A percentile compares a stretch with the other conserved stretches of the same genome.
Conservation (phyloP, 805 yeast genomes). For the Wickerhamiella hasegawae region DNA sequence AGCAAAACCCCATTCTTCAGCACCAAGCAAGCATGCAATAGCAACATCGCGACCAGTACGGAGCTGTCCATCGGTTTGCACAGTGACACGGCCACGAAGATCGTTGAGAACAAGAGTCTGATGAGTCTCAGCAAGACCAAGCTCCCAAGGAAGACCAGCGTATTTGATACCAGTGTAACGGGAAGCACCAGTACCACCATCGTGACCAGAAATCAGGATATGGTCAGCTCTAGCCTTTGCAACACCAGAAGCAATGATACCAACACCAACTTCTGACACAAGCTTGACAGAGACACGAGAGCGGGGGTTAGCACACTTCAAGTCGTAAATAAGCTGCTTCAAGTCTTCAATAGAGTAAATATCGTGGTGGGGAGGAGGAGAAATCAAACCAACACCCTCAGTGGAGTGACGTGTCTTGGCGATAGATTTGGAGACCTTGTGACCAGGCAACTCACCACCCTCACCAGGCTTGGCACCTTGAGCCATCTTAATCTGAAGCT, state of each 20-base stretch:
- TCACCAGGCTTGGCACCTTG: conserved; percentile 99
- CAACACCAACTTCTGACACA: conserved; percentile 97
- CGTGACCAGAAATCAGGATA: conserved; percentile 89
- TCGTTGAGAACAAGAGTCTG: conserved; percentile 93
- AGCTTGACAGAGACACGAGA: conserved; percentile 93
- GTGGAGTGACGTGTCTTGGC: conserved; percentile 96
- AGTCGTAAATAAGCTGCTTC: conserved; percentile 89
- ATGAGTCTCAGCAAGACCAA: conserved; percentile 95
- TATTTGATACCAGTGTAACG: conserved; percentile 93
- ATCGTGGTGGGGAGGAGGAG: conserved; percentile 98
- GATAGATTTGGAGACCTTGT: conserved; percentile 73
- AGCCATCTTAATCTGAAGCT: conserved; percentile 95
- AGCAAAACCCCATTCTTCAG: conserved; percentile 97
- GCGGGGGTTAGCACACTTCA: conserved; percentile 93
- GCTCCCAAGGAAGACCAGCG: conserved; percentile 98
- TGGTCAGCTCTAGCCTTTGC: conserved; percentile 98
- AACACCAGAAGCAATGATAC: conserved; percentile 97
- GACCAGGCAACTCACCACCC: conserved; percentile 97
- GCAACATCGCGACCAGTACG: conserved; percentile 97
- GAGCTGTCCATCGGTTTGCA: conserved; percentile 97
- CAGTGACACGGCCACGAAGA: conserved; percentile 84
- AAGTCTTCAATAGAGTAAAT: conserved; percentile 95
- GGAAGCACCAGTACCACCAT: conserved; percentile 99
- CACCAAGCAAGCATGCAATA: conserved; percentile 88
- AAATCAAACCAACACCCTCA: conserved; percentile 88